Evolutionary conservation across 2,329 filamentous ascomycete species (phyloP).

Genomic region (Mollisiaceae sp.): DNA sequence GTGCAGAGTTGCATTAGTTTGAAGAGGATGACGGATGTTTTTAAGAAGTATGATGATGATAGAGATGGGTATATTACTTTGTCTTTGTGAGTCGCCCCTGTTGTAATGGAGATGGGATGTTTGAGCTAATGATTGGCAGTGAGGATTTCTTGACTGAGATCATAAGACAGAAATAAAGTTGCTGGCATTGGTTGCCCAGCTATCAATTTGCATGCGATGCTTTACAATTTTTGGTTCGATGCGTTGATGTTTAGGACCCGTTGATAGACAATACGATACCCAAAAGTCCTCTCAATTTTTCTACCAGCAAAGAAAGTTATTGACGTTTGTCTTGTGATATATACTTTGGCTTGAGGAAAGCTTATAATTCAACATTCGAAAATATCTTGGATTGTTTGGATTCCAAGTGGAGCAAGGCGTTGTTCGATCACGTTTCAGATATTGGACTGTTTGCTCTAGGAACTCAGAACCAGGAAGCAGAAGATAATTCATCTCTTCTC

Average conservation of each 20-base stretch:
- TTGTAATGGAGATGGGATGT: background rate
- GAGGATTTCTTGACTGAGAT: conserved; percentile 43
- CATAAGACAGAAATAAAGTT: conserved; percentile 38
- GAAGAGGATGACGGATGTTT: conserved; percentile 98
- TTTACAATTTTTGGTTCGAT: conserved; percentile 9
- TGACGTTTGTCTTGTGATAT: too few species aligned
- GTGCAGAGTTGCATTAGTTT: conserved; percentile 96
- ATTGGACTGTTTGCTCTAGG: too few species aligned
- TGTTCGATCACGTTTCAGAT: background rate
- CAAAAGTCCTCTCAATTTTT: conserved; percentile 15
- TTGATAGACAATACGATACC: conserved; percentile 34
- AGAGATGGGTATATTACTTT: conserved; percentile 90
- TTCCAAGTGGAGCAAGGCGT: background rate
- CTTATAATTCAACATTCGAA: background rate
- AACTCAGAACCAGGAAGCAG: too few species aligned
- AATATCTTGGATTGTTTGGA: background rate
- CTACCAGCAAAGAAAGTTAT: background rate
- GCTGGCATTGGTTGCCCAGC: background rate
- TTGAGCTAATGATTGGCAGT: conserved; percentile 24
- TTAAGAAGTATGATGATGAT: conserved; percentile 98
- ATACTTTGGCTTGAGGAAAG: background rate
- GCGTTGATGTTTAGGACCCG: conserved; percentile 19
- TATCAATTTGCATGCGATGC: conserved; percentile 3
- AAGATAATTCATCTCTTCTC: too few species aligned
- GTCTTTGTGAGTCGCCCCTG: conserved; percentile 57